Conservation (phyloP, 371 early-diverging fungal genomes). For the Mortierella sp. region DNA sequence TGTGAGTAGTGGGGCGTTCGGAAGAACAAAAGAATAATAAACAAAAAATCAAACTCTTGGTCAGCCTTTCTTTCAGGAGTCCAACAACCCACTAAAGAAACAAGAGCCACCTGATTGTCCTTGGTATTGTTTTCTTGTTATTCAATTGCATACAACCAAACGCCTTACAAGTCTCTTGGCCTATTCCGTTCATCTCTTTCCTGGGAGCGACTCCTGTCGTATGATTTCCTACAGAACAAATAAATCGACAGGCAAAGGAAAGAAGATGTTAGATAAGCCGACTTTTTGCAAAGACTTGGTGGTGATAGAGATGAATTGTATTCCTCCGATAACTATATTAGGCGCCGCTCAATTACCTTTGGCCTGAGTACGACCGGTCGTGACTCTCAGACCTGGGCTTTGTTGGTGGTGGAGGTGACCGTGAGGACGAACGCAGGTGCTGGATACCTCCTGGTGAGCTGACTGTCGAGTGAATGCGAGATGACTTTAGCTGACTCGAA, state of each 20-base stretch:
- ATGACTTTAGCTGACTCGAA: slow-evolving; percentile 46
- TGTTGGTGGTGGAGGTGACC: slow-evolving; percentile 47
- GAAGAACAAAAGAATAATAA: not conserved
- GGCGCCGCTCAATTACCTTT: slow-evolving; percentile 20
- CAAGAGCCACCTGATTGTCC: slow-evolving; percentile 7
- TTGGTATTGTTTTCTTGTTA: not conserved
- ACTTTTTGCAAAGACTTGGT: not conserved
- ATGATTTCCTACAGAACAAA: slow-evolving; percentile 31
- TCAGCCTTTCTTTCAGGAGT: not conserved
- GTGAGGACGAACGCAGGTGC: slow-evolving; percentile 43
- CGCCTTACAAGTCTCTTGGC: slow-evolving; percentile 49
- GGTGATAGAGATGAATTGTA: not conserved
- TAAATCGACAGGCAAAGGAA: not conserved
- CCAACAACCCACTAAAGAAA: slow-evolving; percentile 2
- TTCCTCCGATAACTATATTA: not conserved
- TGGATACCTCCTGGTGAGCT: slow-evolving; percentile 56
- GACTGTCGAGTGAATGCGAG: slow-evolving; percentile 54
- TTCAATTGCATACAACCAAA: not conserved
- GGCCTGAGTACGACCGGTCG: slow-evolving; percentile 38
- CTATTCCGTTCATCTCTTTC: slow-evolving; percentile 50
- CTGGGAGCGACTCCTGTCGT: slow-evolving; percentile 54
- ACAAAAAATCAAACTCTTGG: slow-evolving; percentile 8
- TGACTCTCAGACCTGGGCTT: slow-evolving; percentile 57
- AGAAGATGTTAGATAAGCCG: not conserved
- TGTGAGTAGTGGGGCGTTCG: not conserved